Percentiles rank a stretch among this genome's conserved stretches.
These are phyloP conservation scores for Coprinopsis sp. DNA, from an alignment of 768 basidiomycete genomes.

Conservation along the genomic window DNA sequence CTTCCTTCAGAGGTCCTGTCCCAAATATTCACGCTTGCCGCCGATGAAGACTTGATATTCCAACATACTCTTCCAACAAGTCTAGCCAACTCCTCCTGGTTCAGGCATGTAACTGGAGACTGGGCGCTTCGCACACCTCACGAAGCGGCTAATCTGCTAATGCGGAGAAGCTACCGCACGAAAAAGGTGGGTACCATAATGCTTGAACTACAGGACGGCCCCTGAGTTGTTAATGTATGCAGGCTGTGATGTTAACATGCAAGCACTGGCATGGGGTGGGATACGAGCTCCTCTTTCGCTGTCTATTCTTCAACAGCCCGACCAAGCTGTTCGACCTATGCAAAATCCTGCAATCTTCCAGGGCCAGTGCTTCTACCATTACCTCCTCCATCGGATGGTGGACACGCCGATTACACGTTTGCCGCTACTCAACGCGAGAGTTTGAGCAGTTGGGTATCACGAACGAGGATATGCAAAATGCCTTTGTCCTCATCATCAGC, in stretches of 20 bases:
- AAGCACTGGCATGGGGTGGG: slow-evolving; percentile 58
- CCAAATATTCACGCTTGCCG: slow-evolving; percentile 65
- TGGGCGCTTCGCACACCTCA: slow-evolving; percentile 62
- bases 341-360: slow-evolving; percentile 43
- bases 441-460: slow-evolving; percentile 24
- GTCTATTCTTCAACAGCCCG: slow-evolving; percentile 62
- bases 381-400: slow-evolving; percentile 62
- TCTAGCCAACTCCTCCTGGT: slow-evolving; percentile 66
- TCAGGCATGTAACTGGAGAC: slow-evolving; percentile 38
- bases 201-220: background rate
- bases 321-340: slow-evolving; percentile 49
- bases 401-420: slow-evolving; percentile 67
- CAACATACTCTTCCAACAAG: slow-evolving; percentile 55
- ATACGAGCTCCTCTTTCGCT: slow-evolving; percentile 63
- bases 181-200: slow-evolving; percentile 49
- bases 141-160: slow-evolving; percentile 53
- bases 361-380: slow-evolving; percentile 28
- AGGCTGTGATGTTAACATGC: slow-evolving; percentile 71
- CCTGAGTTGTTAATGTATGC: background rate
- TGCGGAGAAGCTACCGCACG: slow-evolving; percentile 56
- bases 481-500: slow-evolving; percentile 53
- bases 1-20: slow-evolving; percentile 70
- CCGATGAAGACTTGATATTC: slow-evolving; percentile 67
- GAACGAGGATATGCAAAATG: slow-evolving; percentile 46
- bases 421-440: slow-evolving; percentile 33